A percentile compares a stretch with the other conserved stretches of the same genome.
Conservation (phyloP, 805 yeast genomes). For the Blastobotrys chiropterorum region DNA sequence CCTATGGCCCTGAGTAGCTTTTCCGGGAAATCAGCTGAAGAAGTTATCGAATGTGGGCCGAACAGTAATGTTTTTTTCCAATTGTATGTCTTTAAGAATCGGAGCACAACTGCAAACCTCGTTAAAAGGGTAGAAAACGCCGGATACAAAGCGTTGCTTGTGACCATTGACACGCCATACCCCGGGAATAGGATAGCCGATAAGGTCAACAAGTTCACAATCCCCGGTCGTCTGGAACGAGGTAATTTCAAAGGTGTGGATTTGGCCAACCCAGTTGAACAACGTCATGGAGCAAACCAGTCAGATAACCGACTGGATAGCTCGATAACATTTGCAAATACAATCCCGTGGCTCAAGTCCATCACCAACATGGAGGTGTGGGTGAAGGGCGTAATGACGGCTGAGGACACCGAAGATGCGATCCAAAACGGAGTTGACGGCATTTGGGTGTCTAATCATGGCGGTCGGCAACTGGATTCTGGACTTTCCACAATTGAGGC, state of each 20-base stretch:
- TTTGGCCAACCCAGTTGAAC: conserved; percentile 14
- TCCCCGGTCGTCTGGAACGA: conserved; percentile 19
- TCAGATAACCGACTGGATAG: conserved; percentile 26
- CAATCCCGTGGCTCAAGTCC: conserved; percentile 27
- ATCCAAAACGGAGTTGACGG: conserved; percentile 58
- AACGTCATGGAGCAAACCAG: conserved; percentile 7
- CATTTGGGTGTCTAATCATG: conserved; percentile 64
- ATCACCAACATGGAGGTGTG: conserved; percentile 42
- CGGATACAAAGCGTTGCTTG: conserved; percentile 40
- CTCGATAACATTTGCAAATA: conserved; percentile 26
- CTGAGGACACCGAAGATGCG: conserved; percentile 48
- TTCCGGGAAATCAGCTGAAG: conserved; percentile 24
- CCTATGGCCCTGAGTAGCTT: conserved; percentile 28
- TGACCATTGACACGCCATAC: conserved; percentile 52
- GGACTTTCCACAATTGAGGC: conserved; percentile 60
- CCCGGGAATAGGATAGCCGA: conserved; percentile 50
- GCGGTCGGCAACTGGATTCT: conserved; percentile 67
- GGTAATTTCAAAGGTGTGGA: conserved; percentile 24
- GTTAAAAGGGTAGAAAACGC: conserved; percentile 25
- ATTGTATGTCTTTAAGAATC: conserved; percentile 28
- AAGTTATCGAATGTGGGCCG: conserved; percentile 24
- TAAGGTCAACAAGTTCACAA: conserved; percentile 13
- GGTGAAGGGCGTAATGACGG: conserved; percentile 60
- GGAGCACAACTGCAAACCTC: conserved; percentile 21
- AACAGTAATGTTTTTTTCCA: conserved; percentile 25